Percentiles rank a stretch among this genome's conserved stretches.
Conservation (phyloP, 2,329 filamentous ascomycete genomes). For the Ophiocordyceps camponoti-floridani region DNA sequence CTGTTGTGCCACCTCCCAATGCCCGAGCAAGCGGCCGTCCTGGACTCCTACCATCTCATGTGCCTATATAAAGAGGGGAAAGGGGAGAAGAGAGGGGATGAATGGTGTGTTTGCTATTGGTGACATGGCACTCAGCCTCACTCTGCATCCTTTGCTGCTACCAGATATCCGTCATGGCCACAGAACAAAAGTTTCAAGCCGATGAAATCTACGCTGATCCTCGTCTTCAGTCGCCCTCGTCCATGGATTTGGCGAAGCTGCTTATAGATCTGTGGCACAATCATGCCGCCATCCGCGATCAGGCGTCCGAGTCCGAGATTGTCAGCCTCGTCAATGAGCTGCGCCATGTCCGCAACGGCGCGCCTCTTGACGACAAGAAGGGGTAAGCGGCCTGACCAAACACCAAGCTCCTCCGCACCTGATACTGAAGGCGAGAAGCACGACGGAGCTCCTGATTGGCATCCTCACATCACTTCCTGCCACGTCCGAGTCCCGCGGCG, state of each 20-base stretch:
- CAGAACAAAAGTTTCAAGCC: constrained; percentile 18
- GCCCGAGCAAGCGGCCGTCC: background rate
- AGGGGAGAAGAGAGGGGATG: background rate
- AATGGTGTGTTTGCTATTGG: too few species aligned
- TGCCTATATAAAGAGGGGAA: background rate
- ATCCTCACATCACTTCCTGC: constrained; percentile 19
- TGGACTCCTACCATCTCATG: too few species aligned
- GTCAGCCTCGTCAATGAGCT: constrained; percentile 14
- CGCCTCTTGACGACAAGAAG: constrained; percentile 40
- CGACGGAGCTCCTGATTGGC: constrained; percentile 20
- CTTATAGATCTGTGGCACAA: constrained; percentile 10
- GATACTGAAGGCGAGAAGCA: constrained; percentile 10
- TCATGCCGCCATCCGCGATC: background rate
- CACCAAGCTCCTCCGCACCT: background rate
- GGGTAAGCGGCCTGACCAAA: constrained; percentile 9
- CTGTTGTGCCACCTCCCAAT: background rate
- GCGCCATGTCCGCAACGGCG: constrained; percentile 17
- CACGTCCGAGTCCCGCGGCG: constrained; percentile 12
- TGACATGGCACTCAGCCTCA: background rate
- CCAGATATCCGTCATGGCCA: constrained; percentile 10
- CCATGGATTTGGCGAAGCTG: constrained; percentile 15
- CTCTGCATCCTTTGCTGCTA: background rate
- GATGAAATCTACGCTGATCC: constrained; percentile 17
- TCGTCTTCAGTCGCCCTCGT: constrained; percentile 15
- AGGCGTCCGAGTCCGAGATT: constrained; percentile 10